Evolutionary conservation across 257 asterid species (phyloP).

Genomic region (Fraxinus anomala): DNA sequence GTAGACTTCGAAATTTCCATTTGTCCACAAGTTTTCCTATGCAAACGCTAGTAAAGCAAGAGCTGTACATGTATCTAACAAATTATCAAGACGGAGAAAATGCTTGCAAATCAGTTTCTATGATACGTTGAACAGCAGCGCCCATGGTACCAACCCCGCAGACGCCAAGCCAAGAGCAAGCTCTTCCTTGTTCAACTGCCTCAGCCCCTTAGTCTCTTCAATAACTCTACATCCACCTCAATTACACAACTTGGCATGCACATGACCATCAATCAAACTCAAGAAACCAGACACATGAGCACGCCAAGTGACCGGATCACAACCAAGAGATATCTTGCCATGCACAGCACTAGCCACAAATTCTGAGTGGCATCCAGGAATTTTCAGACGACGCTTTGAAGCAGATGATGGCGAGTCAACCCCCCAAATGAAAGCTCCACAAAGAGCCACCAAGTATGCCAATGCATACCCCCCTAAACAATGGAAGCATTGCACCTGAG

Average conservation of each 20-base stretch:
- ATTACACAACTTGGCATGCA: constrained; percentile 71
- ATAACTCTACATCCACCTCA: constrained; percentile 58
- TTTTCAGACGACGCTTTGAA: constrained; percentile 68
- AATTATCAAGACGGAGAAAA: constrained; percentile 23
- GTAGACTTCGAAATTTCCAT: constrained; percentile 8
- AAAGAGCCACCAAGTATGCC: constrained; percentile 67
- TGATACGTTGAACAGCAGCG: constrained; percentile 70
- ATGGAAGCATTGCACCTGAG: constrained; percentile 47
- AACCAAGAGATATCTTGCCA: constrained; percentile 78
- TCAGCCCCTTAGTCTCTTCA: constrained; percentile 70
- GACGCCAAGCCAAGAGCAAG: constrained; percentile 74
- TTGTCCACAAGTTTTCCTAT: constrained; percentile 17
- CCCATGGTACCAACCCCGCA: constrained; percentile 81
- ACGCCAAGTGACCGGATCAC: constrained; percentile 80
- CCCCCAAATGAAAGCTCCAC: constrained; percentile 84
- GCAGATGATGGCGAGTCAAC: constrained; percentile 62
- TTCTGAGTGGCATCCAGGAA: constrained; percentile 68
- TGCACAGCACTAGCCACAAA: constrained; percentile 76
- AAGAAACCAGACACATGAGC: constrained; percentile 72
- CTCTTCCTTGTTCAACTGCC: constrained; percentile 71
- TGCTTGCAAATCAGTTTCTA: constrained; percentile 42
- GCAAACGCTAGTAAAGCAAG: constrained; percentile 23
- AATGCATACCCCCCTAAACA: constrained; percentile 76
- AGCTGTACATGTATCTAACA: constrained; percentile 40
- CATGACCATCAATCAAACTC: constrained; percentile 63